Conservation (phyloP, 257 asterid genomes). For the Fraxinus excelsior region DNA sequence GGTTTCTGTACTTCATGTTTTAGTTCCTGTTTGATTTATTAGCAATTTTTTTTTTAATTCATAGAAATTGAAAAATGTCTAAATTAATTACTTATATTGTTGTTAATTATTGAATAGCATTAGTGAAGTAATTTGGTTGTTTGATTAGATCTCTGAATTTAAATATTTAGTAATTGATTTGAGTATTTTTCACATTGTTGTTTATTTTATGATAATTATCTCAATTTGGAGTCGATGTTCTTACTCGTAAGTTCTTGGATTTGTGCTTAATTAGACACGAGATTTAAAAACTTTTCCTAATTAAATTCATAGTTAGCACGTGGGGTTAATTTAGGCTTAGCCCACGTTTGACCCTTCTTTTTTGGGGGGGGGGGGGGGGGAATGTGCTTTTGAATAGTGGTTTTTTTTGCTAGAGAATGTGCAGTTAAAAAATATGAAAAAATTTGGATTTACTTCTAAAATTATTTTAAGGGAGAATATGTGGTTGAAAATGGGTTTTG, state of each 20-base stretch:
- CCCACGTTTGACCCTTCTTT: no score
- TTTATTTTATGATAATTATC: neutral
- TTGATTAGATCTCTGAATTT: neutral
- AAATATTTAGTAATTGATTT: neutral
- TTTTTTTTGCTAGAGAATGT: no score
- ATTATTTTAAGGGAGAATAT: no score
- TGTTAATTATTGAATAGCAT: neutral
- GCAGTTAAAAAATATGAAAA: no score
- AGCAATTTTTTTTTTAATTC: no score
- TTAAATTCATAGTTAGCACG: neutral
- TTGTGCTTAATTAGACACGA: neutral
- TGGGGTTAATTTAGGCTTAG: no score
- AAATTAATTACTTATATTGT: slow-evolving; percentile 1
- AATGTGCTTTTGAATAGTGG: no score
- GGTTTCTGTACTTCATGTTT: neutral
- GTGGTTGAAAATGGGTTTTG: no score
- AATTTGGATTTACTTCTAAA: no score
- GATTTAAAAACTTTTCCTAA: neutral
- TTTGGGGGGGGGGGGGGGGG: no score
- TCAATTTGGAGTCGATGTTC: neutral
- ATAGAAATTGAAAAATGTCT: neutral
- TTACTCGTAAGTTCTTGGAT: neutral
- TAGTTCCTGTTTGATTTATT: neutral
- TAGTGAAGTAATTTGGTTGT: neutral
- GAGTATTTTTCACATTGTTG: neutral